These are phyloP conservation scores for Agrostemma githago DNA, from an alignment of 148 eudicot species.

Conservation along the genomic window DNA sequence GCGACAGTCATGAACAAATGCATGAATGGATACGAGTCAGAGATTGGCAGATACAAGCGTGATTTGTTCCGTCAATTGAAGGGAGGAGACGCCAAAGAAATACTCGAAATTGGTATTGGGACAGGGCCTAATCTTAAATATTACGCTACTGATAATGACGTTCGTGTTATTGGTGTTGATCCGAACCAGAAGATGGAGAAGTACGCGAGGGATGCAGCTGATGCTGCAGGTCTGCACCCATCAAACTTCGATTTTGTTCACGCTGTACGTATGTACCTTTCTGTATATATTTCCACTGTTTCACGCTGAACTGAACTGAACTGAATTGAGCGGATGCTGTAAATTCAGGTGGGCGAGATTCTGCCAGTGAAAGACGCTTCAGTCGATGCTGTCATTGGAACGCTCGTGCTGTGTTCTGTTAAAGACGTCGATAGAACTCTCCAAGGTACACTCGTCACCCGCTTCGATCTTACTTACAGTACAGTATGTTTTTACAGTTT, in stretches of 20 bases:
- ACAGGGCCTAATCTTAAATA: conserved; percentile 86
- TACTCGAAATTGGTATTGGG: conserved; percentile 82
- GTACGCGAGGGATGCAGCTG: conserved; percentile 67
- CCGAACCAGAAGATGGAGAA: conserved; percentile 85
- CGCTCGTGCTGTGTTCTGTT: conserved; percentile 88
- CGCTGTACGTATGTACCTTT: conserved; percentile 39
- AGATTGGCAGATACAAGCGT: conserved; percentile 73
- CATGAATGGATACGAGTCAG: conserved; percentile 61
- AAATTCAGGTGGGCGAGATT: conserved; percentile 72
- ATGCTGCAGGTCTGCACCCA: conserved; percentile 48
- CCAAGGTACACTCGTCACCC: conserved; percentile 47
- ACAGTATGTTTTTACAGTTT: not conserved
- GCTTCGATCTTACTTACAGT: not conserved
- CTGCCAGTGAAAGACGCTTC: conserved; percentile 79
- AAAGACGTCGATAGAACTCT: conserved; percentile 52
- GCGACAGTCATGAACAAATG: conserved; percentile 47
- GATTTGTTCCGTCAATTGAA: conserved; percentile 55
- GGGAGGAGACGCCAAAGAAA: conserved; percentile 48
- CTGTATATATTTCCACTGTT: not conserved
- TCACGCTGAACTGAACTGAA: not conserved
- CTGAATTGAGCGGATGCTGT: not conserved
- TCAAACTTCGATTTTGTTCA: conserved; percentile 54
- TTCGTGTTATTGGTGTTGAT: conserved; percentile 59
- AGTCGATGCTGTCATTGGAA: conserved; percentile 86
- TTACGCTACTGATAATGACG: conserved; percentile 41